Evolutionary conservation across 108 stramenopile species (phyloP), one percentile per base, ranked within the genome.

Genomic region (Cyclostephanos invisitatus): DNA sequence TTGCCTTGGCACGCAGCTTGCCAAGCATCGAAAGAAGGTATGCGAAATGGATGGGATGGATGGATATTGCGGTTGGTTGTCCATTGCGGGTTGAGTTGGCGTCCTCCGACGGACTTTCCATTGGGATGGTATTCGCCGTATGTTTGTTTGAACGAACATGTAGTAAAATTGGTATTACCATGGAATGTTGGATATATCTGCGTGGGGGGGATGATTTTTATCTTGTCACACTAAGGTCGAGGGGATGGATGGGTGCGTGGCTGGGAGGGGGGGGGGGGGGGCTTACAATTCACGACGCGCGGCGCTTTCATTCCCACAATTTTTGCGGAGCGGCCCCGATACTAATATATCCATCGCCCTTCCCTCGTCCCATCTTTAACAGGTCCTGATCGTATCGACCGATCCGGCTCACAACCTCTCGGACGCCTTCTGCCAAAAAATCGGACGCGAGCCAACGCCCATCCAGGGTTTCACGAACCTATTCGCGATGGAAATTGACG

Each of bases 381-480:
- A 91, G 90, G 89, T 98, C 50, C 82, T 99, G 57, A 85, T 99
- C 46, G 96, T 98, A 17, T 96, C 94, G 15, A 99, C 99, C 9
- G 99, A 99, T 75, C 99, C 99, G 14, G 99, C 99, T 2, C 98
- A 99, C 91, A 99, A 98, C 84, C 80, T 99, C 72, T 91, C 89
- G 36, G 98, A 99, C 75, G 98, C 98, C 60, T 99, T 99, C 82
- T 97, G 94, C 65, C 98, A 99, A 85, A 99, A 99, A 77, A 98
- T 99, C 76, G 96, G 96, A 28, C 91, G 96, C 38, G 97, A 98
- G 65, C 99, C 99, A 17, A 98, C 95, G 5, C 92, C 91, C 48
- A 98, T 99, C 68, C 77, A 97, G 51, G 99, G 99, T 6, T 98
- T 98, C 72, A 95, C 95, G 65, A 98, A 98, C 70, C 87, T 98